Evolutionary conservation across 306 rosid species (phyloP), one percentile per base, ranked within the genome.

Genomic region (Cicer judaicum): DNA sequence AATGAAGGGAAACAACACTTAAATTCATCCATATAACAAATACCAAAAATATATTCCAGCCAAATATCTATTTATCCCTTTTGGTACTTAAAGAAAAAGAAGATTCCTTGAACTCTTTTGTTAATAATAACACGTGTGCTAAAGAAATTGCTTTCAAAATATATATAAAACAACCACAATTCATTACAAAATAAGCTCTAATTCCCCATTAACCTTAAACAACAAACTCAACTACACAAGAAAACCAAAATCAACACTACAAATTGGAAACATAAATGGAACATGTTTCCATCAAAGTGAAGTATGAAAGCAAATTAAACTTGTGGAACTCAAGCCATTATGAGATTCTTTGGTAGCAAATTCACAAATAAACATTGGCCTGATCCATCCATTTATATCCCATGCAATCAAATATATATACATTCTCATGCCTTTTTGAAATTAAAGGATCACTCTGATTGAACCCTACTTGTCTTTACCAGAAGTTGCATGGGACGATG

Each of bases 321-420:
- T 29, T 29, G 72, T 74, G 74, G 66, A 80, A 72, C 81, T 79
- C 80, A 75, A 80, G 83, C 71, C 48, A 57, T 48, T 47, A 64
- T 60, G 74, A 48, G 74, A 74, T 46, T 77, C 75, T 73, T 73
- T 62, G 36, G 55, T 61, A 78, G 73, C 72, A 65, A 79, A 71
- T 78, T 82, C 49, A 64, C 80, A 64, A 68, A 49, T 72, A 59
- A 71, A 75, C 71, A 19, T 63, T 34, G 50, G 75, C 70, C 64
- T 70, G 85, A 73, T 59, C 53, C 77, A 80, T 78, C 84, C 84
- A 64, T 73, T 80, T 63, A 67, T 43, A 80, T 84, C 50, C 79
- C 85, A 70, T 70, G 86, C 90, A 87, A 88, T 88, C 80, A 60
- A 64, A 77, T 91, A 89, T 89, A 79, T 87, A 87, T 89, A 91